These are phyloP conservation scores for Pancytospora epiphaga DNA, from an alignment of 371 early-diverging fungal species.

Conservation along the genomic window DNA sequence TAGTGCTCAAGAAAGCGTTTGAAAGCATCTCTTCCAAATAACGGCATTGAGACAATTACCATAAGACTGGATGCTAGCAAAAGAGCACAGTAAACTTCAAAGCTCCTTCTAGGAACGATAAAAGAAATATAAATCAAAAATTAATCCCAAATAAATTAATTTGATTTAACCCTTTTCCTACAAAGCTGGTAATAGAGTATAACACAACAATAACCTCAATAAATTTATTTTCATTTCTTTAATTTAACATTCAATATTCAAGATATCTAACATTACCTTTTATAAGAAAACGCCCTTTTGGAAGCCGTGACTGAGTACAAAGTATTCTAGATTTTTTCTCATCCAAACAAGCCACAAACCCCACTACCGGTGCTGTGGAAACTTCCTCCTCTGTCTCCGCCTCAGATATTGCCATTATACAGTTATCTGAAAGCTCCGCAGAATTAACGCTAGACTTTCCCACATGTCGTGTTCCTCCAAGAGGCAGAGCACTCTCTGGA, in stretches of 20 bases:
- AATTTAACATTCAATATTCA: slow-evolving; percentile 48
- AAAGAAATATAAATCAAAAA: too few species aligned
- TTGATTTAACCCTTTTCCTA: too few species aligned
- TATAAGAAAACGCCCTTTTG: slow-evolving; percentile 45
- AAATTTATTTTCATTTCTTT: too few species aligned
- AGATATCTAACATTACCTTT: slow-evolving; percentile 53
- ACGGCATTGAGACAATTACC: too few species aligned
- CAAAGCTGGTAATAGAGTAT: too few species aligned
- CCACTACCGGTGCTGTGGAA: slow-evolving; percentile 47
- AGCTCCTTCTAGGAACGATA: too few species aligned
- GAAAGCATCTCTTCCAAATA: too few species aligned
- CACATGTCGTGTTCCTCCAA: slow-evolving; percentile 54
- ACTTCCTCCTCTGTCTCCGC: slow-evolving; percentile 53
- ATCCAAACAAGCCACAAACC: slow-evolving; percentile 53
- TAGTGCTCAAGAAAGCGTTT: too few species aligned
- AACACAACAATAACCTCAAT: too few species aligned
- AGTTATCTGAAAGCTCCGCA: slow-evolving; percentile 31
- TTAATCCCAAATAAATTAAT: too few species aligned
- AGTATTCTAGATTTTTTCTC: slow-evolving; percentile 47
- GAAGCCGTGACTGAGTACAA: slow-evolving; percentile 52
- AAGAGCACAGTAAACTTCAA: too few species aligned
- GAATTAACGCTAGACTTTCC: slow-evolving; percentile 35
- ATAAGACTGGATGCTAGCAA: too few species aligned
- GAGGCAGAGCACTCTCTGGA: slow-evolving; percentile 58
- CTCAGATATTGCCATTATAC: slow-evolving; percentile 57